Conservation (phyloP, 1,139 yeast genomes). For the Zhuliangozyma parablackwelliae region DNA sequence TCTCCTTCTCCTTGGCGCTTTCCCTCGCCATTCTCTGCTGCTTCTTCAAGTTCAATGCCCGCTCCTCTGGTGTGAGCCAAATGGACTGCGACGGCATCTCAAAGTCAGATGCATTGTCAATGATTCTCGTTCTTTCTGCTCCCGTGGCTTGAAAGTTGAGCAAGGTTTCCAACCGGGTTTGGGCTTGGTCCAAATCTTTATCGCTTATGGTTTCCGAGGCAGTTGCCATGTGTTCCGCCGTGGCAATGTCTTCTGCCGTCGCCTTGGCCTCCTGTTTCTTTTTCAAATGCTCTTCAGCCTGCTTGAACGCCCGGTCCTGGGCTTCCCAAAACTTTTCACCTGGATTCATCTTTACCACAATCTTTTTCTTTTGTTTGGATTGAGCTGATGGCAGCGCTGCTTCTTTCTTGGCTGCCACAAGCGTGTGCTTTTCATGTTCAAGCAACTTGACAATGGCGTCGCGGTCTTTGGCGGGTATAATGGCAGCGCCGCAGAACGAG, state of each 20-base stretch:
- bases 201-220: slow-evolving; percentile 20
- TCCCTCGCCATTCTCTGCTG: slow-evolving; percentile 71
- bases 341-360: slow-evolving; percentile 51
- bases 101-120: slow-evolving; percentile 91
- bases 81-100: slow-evolving; percentile 54
- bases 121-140: slow-evolving; percentile 84
- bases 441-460: slow-evolving; percentile 53
- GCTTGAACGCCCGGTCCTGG: slow-evolving; percentile 59
- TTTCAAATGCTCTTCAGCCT: slow-evolving; percentile 38
- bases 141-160: slow-evolving; percentile 81
- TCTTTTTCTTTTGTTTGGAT: slow-evolving; percentile 22
- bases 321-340: slow-evolving; percentile 66
- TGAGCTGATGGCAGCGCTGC: too few relatives aligned
- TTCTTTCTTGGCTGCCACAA: slow-evolving; percentile 12
- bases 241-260: slow-evolving; percentile 33
- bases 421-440: slow-evolving; percentile 38
- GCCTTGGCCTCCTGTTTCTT: slow-evolving; percentile 27
- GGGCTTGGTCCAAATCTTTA: slow-evolving; percentile 49
- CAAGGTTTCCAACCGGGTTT: slow-evolving; percentile 65
- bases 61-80: slow-evolving; percentile 89
- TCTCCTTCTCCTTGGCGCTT: slow-evolving; percentile 52
- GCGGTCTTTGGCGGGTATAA: slow-evolving; percentile 59
- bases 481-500: slow-evolving; percentile 68
- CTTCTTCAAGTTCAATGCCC: slow-evolving; percentile 74
- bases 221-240: slow-evolving; percentile 27